Evolutionary conservation across 2,329 filamentous ascomycete genomes (phyloP).

Genomic region (Aspergillus fumigatus): DNA sequence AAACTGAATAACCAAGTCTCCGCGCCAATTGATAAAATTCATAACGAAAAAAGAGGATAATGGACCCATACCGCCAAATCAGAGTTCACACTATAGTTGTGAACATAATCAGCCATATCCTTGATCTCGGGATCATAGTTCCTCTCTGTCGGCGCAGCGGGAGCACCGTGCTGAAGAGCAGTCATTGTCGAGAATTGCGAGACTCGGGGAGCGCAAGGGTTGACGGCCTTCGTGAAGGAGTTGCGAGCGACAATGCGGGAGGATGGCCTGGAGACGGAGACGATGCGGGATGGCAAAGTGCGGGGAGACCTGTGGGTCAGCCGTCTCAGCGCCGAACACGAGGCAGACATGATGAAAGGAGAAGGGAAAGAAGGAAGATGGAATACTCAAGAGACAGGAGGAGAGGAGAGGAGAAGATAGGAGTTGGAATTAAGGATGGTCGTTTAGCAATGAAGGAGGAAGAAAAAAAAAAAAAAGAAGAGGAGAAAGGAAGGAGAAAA

Average conservation of each 20-base stretch:
- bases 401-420: conserved; percentile 7
- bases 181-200: conserved; percentile 42
- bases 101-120: conserved; percentile 92
- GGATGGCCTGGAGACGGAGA: conserved; percentile 30
- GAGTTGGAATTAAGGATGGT: conserved; percentile 19
- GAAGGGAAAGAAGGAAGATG: conserved; percentile 8
- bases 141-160: conserved; percentile 36
- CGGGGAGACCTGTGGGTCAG: conserved; percentile 38
- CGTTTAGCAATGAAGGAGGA: conserved; percentile 14
- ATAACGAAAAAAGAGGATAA: not conserved
- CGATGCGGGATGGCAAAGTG: conserved; percentile 47
- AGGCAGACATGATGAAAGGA: conserved; percentile 35
- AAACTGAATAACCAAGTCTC: not conserved
- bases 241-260: conserved; percentile 11
- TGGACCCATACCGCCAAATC: conserved; percentile 69
- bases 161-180: conserved; percentile 35
- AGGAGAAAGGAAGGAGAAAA: not conserved
- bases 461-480: not conserved
- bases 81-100: conserved; percentile 85
- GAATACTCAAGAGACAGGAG: conserved; percentile 14
- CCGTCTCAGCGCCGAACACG: conserved; percentile 38
- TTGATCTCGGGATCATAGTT: conserved; percentile 88
- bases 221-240: conserved; percentile 9
- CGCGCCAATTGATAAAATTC: not conserved
- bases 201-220: conserved; percentile 19